Evolutionary conservation across 2,329 filamentous ascomycete species (phyloP).

Genomic region (Aspergillus candidus): DNA sequence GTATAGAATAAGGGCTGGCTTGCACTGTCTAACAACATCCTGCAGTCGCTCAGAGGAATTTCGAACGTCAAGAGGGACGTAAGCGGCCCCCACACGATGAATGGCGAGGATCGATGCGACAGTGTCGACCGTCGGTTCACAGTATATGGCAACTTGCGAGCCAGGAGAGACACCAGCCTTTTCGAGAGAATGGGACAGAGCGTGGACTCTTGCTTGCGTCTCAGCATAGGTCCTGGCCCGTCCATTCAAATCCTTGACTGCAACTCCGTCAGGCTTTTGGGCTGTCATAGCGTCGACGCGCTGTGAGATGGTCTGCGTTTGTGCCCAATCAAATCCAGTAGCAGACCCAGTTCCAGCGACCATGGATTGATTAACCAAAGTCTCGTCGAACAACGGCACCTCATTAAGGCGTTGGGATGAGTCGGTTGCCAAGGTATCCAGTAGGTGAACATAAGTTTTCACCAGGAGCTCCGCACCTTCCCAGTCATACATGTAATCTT

Average conservation of each 20-base stretch:
- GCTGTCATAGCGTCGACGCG: background rate
- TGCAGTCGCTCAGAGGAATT: too few relatives aligned
- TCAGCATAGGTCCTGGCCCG: slow-evolving; percentile 4
- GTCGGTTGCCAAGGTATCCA: background rate
- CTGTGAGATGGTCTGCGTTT: too few relatives aligned
- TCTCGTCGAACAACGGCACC: background rate
- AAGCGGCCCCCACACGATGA: slow-evolving; percentile 6
- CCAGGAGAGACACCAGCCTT: background rate
- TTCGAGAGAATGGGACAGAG: slow-evolving; percentile 1
- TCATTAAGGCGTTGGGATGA: background rate
- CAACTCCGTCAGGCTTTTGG: slow-evolving; percentile 3
- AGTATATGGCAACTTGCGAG: slow-evolving; percentile 2
- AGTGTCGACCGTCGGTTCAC: slow-evolving; percentile 5
- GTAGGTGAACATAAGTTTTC: slow-evolving; percentile 1
- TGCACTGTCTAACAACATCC: too few relatives aligned
- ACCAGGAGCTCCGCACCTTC: slow-evolving; percentile 2
- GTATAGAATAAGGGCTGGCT: too few relatives aligned
- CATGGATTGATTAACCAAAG: background rate
- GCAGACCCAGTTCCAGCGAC: too few relatives aligned
- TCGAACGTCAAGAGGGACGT: background rate
- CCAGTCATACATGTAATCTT: slow-evolving; percentile 4
- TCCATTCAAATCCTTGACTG: slow-evolving; percentile 4
- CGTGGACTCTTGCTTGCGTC: slow-evolving; percentile 2
- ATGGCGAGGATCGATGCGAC: slow-evolving; percentile 9
- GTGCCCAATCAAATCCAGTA: too few relatives aligned